These are phyloP conservation scores for Phytophthora sp. DNA, from an alignment of 352 stramenopile species.

Conservation along the genomic window DNA sequence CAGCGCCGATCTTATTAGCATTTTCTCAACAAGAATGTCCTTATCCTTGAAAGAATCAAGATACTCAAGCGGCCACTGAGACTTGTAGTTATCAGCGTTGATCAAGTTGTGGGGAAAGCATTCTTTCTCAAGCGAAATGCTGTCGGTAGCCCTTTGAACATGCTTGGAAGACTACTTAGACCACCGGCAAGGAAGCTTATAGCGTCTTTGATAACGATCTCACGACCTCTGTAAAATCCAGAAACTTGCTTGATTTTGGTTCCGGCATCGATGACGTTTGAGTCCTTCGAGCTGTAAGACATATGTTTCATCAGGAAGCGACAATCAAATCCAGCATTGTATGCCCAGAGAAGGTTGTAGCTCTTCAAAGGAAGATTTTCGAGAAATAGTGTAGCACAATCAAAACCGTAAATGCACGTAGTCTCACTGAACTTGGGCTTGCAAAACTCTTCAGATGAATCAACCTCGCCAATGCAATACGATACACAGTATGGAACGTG, in stretches of 20 bases:
- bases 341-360: conserved; percentile 6
- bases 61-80: not conserved
- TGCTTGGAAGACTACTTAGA: not conserved
- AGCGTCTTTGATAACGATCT: conserved; percentile 7
- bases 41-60: conserved; percentile 2
- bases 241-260: conserved; percentile 3
- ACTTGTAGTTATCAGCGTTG: not conserved
- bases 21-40: not conserved
- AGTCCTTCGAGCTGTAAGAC: not conserved
- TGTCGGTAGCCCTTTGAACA: conserved; percentile 1
- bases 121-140: conserved; percentile 4
- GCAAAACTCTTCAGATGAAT: conserved; percentile 2
- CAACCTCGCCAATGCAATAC: conserved; percentile 3
- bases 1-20: not conserved
- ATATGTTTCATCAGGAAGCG: conserved; percentile 3
- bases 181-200: not conserved
- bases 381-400: conserved; percentile 1
- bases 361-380: conserved; percentile 5
- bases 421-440: not conserved
- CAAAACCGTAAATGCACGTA: conserved; percentile 8
- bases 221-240: not conserved
- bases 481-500: conserved; percentile 7
- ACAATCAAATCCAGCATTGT: conserved; percentile 2
- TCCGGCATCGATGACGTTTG: not conserved
- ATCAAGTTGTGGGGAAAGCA: conserved; percentile 9